Evolutionary conservation across 2,329 filamentous ascomycete species (phyloP), one percentile per base, ranked within the genome.

Genomic region (Cercospora sojina): DNA sequence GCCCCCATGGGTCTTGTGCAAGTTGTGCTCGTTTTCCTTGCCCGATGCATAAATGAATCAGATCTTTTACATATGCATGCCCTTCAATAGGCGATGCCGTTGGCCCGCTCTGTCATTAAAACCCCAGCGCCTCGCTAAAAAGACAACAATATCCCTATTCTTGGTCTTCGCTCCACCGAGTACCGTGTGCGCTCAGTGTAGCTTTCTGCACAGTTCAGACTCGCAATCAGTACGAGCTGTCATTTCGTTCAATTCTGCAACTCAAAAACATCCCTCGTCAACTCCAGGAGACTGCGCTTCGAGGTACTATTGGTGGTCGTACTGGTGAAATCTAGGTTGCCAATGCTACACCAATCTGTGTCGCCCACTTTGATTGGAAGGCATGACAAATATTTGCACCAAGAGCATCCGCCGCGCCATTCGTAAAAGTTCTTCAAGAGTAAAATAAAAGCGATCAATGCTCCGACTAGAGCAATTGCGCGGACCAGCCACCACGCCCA

Each of bases 401-500:
- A 99, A 10, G 81, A 83, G 79, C 95, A 99, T 31, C 86, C 88
- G 58, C 88, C 87, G 66, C 86, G 85, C 77, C 90, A 89, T 69
- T 86, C 86, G 80, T 98, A 98, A 77, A 99, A 99, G 81, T 97
- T 95, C 77, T 93, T 88, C 67, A 98, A 79, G 62, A 99, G 83
- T 53, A 97, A 81, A 68, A 97, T 91, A 77, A 98, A 97, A 1
- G 90, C 90, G 47, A 96, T 85, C 38, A 97, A 83, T 35, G 93
- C 90, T n/a, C 88, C 85, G 7, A 97, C 85, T 60, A 99, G 81
- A 25, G 90, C 89, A 0, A 86, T 92, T 0, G 86, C 91, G 18
- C 95, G 87, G 29, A 98, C 85, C 23, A 97, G 79, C 94, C 94
- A 98, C 95, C 95, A 99, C 5, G 83, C 90, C 95, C 95, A 99